phyloP scores from a whole-genome alignment of 768 basidiomycete species.

The Pisolithus albus region DNA sequence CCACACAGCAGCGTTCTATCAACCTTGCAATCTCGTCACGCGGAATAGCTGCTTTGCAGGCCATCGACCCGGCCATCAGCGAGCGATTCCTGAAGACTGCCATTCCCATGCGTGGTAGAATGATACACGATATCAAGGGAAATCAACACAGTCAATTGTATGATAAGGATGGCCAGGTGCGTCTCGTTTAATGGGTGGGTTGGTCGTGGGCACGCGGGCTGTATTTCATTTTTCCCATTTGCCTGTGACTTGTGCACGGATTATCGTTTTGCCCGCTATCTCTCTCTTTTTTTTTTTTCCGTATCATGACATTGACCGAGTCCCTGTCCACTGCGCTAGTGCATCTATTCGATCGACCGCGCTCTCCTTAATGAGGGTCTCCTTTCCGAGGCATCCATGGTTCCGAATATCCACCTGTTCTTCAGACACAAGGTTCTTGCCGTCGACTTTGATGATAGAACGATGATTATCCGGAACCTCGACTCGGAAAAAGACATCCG shows the following conservation, averaged over 20 bases:
- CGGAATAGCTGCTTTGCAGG: slow-evolving; percentile 81
- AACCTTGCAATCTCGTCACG: slow-evolving; percentile 94
- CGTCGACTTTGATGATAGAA: slow-evolving; percentile 66
- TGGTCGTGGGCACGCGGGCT: slow-evolving; percentile 5
- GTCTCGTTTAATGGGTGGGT: slow-evolving; percentile 19
- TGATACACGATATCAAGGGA: slow-evolving; percentile 81
- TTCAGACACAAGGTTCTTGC: slow-evolving; percentile 79
- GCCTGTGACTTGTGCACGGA: neutral
- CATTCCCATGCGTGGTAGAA: slow-evolving; percentile 92
- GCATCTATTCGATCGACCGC: slow-evolving; percentile 91
- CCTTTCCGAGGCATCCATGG: slow-evolving; percentile 64
- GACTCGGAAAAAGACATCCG: slow-evolving; percentile 36
- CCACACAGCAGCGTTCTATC: slow-evolving; percentile 78
- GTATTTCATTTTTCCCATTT: neutral
- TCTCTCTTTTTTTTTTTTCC: neutral
- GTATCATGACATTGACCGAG: slow-evolving; percentile 17
- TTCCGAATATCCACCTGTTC: slow-evolving; percentile 56
- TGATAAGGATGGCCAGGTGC: slow-evolving; percentile 82
- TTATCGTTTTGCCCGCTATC: slow-evolving; percentile 15
- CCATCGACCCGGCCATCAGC: slow-evolving; percentile 66
- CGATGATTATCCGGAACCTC: slow-evolving; percentile 46
- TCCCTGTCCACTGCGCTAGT: slow-evolving; percentile 40
- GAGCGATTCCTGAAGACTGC: slow-evolving; percentile 66
- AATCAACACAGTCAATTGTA: slow-evolving; percentile 78
- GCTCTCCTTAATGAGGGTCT: slow-evolving; percentile 80